phyloP scores from a whole-genome alignment of 768 basidiomycete species.

The Panellus pusillus region DNA sequence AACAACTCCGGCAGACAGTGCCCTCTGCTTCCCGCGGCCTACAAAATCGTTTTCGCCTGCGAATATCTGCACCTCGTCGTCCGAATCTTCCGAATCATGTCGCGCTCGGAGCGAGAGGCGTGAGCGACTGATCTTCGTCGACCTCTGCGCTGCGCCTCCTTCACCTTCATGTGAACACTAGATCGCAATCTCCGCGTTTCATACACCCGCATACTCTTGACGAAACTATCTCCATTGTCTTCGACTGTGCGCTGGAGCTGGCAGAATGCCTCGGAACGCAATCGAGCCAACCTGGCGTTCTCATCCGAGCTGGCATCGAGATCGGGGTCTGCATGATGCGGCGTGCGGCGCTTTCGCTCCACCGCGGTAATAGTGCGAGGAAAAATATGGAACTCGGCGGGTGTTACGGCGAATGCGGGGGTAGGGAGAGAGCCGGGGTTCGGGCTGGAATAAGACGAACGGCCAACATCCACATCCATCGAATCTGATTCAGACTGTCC shows the following conservation, averaged over 20 bases:
- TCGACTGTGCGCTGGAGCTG: slow-evolving; percentile 63
- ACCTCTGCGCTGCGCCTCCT: slow-evolving; percentile 41
- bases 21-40: slow-evolving; percentile 37
- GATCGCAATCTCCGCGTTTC: slow-evolving; percentile 52
- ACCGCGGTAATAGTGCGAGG: slow-evolving; percentile 25
- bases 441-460: slow-evolving; percentile 29
- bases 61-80: slow-evolving; percentile 61
- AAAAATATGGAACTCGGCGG: slow-evolving; percentile 51
- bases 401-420: slow-evolving; percentile 44
- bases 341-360: slow-evolving; percentile 21
- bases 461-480: slow-evolving; percentile 22
- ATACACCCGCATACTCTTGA: slow-evolving; percentile 73
- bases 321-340: slow-evolving; percentile 24
- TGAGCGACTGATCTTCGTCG: slow-evolving; percentile 37
- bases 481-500: slow-evolving; percentile 11
- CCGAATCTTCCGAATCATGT: slow-evolving; percentile 38
- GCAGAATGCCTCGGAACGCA: slow-evolving; percentile 64
- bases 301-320: slow-evolving; percentile 20
- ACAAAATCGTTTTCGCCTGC: slow-evolving; percentile 35
- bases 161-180: slow-evolving; percentile 37
- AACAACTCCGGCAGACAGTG: slow-evolving; percentile 46
- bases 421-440: slow-evolving; percentile 25
- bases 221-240: slow-evolving; percentile 65
- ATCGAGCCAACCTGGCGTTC: slow-evolving; percentile 31
- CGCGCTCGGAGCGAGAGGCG: slow-evolving; percentile 21